These are phyloP conservation scores for Blastobotrys aristatus DNA, from an alignment of 1,139 yeast species.

Conservation along the genomic window DNA sequence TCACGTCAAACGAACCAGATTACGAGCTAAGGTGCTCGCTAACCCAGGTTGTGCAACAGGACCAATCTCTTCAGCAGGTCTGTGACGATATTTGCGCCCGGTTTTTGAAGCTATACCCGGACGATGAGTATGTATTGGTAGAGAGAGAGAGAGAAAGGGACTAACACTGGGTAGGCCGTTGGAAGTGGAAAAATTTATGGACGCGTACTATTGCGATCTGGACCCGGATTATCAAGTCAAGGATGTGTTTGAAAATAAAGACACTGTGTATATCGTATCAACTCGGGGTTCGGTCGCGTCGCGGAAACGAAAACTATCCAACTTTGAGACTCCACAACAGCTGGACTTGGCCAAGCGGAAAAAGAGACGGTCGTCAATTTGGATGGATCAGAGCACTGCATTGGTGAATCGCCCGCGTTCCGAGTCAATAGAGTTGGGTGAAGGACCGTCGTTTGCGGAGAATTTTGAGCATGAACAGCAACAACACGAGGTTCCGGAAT, in stretches of 20 bases:
- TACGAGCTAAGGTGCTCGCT: conserved; percentile 7
- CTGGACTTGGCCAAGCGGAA: not conserved
- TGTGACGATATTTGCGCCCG: conserved; percentile 48
- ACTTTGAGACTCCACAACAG: conserved; percentile 3
- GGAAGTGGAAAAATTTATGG: conserved; percentile 55
- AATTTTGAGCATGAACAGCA: not conserved
- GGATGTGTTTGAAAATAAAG: conserved; percentile 50
- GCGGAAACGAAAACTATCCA: conserved; percentile 12
- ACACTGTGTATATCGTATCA: conserved; percentile 43
- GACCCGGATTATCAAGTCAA: conserved; percentile 67
- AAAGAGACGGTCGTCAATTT: conserved; percentile 18
- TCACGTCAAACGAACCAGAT: conserved; percentile 5
- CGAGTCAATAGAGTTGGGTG: conserved; percentile 7
- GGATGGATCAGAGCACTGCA: conserved; percentile 15
- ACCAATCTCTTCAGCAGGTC: conserved; percentile 42
- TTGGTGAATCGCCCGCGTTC: conserved; percentile 6
- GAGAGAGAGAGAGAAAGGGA: not conserved
- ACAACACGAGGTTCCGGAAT: conserved; percentile 2
- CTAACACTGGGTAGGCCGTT: conserved; percentile 31
- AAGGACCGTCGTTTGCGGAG: not conserved
- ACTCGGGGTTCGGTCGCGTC: conserved; percentile 8
- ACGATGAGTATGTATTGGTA: conserved; percentile 32
- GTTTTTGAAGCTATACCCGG: conserved; percentile 59
- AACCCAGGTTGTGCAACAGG: conserved; percentile 3
- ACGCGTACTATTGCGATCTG: conserved; percentile 59